Percentiles rank a stretch among this genome's conserved stretches.
Evolutionary conservation across 225 moss, liverwort and hornwort species (phyloP).

Genomic region (Straminergon stramineum): DNA sequence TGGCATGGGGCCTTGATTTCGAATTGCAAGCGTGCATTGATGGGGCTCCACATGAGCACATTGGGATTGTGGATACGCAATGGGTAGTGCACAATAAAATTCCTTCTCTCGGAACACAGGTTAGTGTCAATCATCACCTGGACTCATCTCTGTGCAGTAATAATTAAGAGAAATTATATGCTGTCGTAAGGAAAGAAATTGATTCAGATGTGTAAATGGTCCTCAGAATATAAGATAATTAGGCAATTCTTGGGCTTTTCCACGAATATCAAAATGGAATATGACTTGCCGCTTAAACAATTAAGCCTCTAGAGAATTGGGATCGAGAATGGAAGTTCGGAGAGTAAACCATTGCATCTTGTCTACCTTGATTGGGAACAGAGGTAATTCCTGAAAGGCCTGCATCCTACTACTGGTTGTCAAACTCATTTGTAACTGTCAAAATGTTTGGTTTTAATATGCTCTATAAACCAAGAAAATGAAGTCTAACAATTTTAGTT

Average conservation of each 20-base stretch:
- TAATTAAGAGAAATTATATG: not conserved
- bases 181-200: not conserved
- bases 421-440: not conserved
- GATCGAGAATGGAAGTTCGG: not conserved
- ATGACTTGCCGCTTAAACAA: not conserved
- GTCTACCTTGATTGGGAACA: too few species aligned
- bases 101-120: constrained; percentile 50
- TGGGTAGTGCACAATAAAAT: constrained; percentile 60
- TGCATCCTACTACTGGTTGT: not conserved
- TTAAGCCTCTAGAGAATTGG: not conserved
- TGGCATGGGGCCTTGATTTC: constrained; percentile 64
- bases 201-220: not conserved
- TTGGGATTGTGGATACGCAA: constrained; percentile 55
- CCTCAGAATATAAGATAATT: not conserved
- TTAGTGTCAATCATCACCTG: not conserved
- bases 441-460: not conserved
- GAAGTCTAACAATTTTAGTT: not conserved
- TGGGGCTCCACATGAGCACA: constrained; percentile 54
- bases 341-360: not conserved
- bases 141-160: not conserved
- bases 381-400: too few species aligned
- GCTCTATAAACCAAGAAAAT: not conserved
- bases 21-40: constrained; percentile 52
- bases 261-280: not conserved
- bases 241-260: not conserved